A percentile compares a stretch with the other conserved stretches of the same genome.
These are phyloP conservation scores for Phaeodactylum tricornutum DNA, from an alignment of 108 stramenopile species.

Conservation along the genomic window DNA sequence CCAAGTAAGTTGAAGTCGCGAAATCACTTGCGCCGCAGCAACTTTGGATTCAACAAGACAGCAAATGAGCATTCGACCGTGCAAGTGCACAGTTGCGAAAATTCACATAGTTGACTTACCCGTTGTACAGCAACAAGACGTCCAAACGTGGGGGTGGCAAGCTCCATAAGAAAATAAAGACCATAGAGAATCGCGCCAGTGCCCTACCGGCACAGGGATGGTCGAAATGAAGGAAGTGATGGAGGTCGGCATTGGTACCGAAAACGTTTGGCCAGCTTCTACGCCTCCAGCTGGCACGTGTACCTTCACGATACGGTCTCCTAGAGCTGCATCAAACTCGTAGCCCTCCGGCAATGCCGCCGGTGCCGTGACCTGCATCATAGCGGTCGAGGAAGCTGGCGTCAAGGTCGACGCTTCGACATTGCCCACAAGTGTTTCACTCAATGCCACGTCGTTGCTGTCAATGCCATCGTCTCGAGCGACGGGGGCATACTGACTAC, in stretches of 20 bases:
- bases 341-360: constrained; percentile 47
- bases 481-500: no score
- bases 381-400: no score
- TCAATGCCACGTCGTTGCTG: no score
- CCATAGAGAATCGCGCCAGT: constrained; percentile 5
- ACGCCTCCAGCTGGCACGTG: constrained; percentile 43
- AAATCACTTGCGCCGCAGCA: constrained; percentile 11
- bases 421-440: no score
- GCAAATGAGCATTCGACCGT: neutral
- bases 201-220: constrained; percentile 6
- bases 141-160: constrained; percentile 11
- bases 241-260: constrained; percentile 9
- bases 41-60: neutral
- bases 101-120: neutral
- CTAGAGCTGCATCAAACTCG: constrained; percentile 34
- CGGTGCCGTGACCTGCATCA: constrained; percentile 36
- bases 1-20: constrained; percentile 4
- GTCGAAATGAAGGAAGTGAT: neutral
- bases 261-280: constrained; percentile 37
- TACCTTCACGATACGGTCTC: constrained; percentile 22
- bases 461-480: no score
- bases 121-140: neutral
- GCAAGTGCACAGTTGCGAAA: neutral
- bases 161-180: constrained; percentile 3
- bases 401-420: no score